Evolutionary conservation across 495 filamentous ascomycete species (phyloP), one percentile per base, ranked within the genome.

Genomic region (Daldinia concentrica): DNA sequence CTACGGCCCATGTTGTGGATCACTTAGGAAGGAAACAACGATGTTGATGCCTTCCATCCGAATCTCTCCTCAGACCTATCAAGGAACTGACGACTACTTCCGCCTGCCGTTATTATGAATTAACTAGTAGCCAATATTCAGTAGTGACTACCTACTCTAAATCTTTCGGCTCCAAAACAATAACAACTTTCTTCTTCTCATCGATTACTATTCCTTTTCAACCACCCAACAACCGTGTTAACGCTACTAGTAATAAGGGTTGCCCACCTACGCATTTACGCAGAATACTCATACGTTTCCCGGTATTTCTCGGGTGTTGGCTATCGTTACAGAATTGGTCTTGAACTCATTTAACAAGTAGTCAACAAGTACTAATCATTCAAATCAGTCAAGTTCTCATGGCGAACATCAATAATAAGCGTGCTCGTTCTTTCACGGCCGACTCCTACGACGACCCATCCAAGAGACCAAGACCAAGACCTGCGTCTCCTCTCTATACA

Each of bases 381-480:
- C 45, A 9, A 24, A 22, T n/a, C 45, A 22, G 4, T 4, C 17
- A 0, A 22, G 45, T 26, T 15, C 6, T 51, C 45, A 37, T 58
- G 55, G 55, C 14, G 30, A 29, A 58, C 34, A 7, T 7, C 6
- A 37, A 22, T 12, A 5, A 39, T 19, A 58, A 58, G 30, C 55
- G 55, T 6, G 8, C n/a, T n/a, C 4, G 1, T 37, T 6, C 55
- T 4, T 58, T 14, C n/a, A 22, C 11, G 24, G 17, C 17, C 3
- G 17, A 34, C 19, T 17, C 8, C 17, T n/a, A 37, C 55, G 17
- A 39, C 30, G 29, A 58, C 0, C n/a, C 55, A 19, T 3, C 30
- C 17, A 58, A 58, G 17, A 58, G 19, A 34, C 54, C 14, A 57
- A 52, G 24, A 52, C 32, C 32, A 36, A 17, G n/a, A 41, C 48